Base-by-base conservation (phyloP, 331 rosid genomes). In the Pyracantha coccinea region DNA sequence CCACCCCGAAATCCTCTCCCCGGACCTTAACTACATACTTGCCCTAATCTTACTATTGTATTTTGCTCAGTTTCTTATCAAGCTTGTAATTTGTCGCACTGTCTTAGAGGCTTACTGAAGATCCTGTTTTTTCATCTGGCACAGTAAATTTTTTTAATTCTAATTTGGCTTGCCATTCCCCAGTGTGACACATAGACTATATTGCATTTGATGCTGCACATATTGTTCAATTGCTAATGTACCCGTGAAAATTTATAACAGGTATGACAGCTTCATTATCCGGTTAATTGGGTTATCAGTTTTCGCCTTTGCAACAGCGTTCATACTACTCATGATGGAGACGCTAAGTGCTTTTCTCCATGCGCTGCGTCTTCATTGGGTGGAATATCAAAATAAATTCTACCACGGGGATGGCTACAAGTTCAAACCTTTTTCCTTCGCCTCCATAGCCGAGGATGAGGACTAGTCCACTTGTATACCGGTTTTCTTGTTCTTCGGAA, bases 351-450 rank as follows among this genome's bases (percentile, higher is more conserved):
- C 99, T 75, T 95, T 95, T 87, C 99, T 95, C 80, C 99, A 95
- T 74, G 97, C 99, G 79, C 73, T 95, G 79, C 97, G 99, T 85
- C 99, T 95, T 69, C 99, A 95, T 81, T 95, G 99, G 99, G 97
- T 95, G 58, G 99, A 95, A 78, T 95, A 89, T 83, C 99, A 95
- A 84, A 90, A 85, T 76, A 95, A 95, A 75, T 95, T 95, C 88
- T 95, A 95, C 87, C 80, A 86, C 19, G 99, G 97, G 8, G 99
- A 95, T 83, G 99, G 99, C 77, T 83, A 87, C 85, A 92, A 95
- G 89, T 95, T 95, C 92, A 89, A 65, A 83, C 99, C 99, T 45
- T 92, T 95, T 81, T 89, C 99, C 73, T 92, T 92, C 31, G 85
- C 96, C 66, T 68, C 90, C 77, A 78, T 90, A 78, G 77, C 80